Base-by-base conservation (phyloP, 1,284 basidiomycete species). In the Malassezia sp. region DNA sequence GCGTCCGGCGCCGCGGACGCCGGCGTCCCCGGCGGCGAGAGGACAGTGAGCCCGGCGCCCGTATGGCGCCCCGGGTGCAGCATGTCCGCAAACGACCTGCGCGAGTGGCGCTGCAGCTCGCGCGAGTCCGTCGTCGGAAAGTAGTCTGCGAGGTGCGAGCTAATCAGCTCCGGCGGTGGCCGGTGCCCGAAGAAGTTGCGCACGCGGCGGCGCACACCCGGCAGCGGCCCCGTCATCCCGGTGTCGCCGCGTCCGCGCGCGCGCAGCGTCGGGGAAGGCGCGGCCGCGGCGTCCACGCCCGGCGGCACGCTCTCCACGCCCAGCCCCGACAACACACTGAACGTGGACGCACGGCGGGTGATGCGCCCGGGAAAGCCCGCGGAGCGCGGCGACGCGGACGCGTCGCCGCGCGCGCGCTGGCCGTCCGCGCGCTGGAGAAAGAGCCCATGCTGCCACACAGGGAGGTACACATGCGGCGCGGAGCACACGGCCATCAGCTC, bases 101-200 rank as follows among this genome's bases (percentile, higher is more conserved):
- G 26, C 31, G 47, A 38, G 34, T 43, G 31, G 11, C 35, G 53
- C 48, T 64, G 61, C 36, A 69, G 49, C 7, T 65, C 61, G 31
- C 52, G 87, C 73, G 84, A 87, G 73, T 93, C 86, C 1, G 87
- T 83, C 50, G 79, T 78, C 1, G 91, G 93, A 79, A 99, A 99
- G 75, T 85, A 99, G 50, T 95, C 90, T 17, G 84, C 81, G 33
- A 97, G 72, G 68, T 97, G 89, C n/a, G 78, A 91, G 24, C 89
- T 87, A 73, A 97, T 97, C 57, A 97, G 79, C 71, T 97, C 91
- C 67, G 83, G 87, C 0, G 93, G 89, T 1, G 93, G 93, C 35
- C 93, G 83, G 65, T 96, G 91, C 9, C 91, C 93, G 61, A 95
- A 91, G 76, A 97, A 99, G 76, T 90, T 91, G 72, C 88, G 86